Evolutionary conservation across 257 asterid species (phyloP), one percentile per base, ranked within the genome.

Genomic region (Mentha longifolia): DNA sequence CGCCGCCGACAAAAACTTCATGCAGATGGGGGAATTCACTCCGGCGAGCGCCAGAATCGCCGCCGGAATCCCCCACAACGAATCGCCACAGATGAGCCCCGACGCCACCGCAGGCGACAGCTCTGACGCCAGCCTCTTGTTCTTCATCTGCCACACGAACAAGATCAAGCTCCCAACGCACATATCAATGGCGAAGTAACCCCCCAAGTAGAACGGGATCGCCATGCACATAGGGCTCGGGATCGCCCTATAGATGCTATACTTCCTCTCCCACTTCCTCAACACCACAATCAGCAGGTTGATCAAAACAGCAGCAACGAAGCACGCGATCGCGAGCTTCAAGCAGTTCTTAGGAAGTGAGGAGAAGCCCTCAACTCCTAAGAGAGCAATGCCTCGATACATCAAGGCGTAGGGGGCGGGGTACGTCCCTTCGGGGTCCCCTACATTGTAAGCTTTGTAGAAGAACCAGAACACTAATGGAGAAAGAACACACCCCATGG

Each of bases 161-260:
- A 91, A n/a, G 52, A 91, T 81, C 81, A 88, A 70, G 83, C 92
- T 86, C 43, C 97, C 96, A 2, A 88, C 3, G 4, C 97, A 91
- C 97, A 88, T 91, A 46, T 91, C 97, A 6, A 88, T 87, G 41
- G 96, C 75, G 39, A 91, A 91, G 64, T 86, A 88, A 0, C 84
- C 87, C 6, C 97, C 94, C 0, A 88, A 71, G 61, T 88, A 88
- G 82, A 91, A 88, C 0, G 97, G 97, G 14, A 88, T 87, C 0
- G 97, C 97, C 96, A 91, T 88, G 71, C 92, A 91, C 97, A 91
- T 88, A 0, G 97, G 89, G 65, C 82, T 88, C 0, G 97, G 96
- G 3, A 91, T 47, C 19, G 87, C 84, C 70, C 94, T 73, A 58
- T 85, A 69, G 0, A 87, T 61, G 77, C 76, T 25, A 11, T 46